Evolutionary conservation across 345 rosid species (phyloP), one percentile per base, ranked within the genome.

Genomic region (Corymbia maculata): DNA sequence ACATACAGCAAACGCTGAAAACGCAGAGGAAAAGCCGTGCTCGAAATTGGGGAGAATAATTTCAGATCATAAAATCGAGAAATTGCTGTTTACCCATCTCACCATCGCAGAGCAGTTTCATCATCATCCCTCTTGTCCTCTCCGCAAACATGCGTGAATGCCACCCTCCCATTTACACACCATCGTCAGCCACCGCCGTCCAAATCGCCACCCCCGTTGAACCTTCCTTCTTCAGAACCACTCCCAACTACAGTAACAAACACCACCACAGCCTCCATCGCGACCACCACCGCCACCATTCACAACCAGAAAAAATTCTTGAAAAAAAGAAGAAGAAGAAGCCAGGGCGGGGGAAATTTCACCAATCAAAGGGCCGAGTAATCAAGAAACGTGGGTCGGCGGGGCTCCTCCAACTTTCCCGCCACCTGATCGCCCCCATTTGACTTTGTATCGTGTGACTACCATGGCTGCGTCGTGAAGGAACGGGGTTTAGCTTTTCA

Each of bases 351-450:
- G 13, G 14, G 30, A 59, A 26, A 26, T 26, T 59, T 59, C 66
- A 26, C 66, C 66, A 26, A 5, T 59, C 30, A 6, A 28, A 11
- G 24, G 66, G 66, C 30, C 68, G 26, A 26, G 30, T 61, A 12
- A 61, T 61, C 7, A 2, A 28, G 13, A 61, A 11, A 61, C 26
- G 68, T 11, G 12, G 66, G 66, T 24, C 0, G 66, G 30, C 10
- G 66, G 13, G n/a, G n/a, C n/a, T n/a, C n/a, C n/a, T n/a, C n/a
- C n/a, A n/a, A n/a, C n/a, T n/a, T n/a, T n/a, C n/a, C n/a, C n/a
- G n/a, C 64, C 64, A 57, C 1, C 64, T 4, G 0, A 3, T 57
- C n/a, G 64, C 64, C 0, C 5, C n/a, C n/a, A 57, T 57, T 10
- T 57, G 64, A 22, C 64, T 24, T 24, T 4, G n/a, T 22, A 24